These are phyloP conservation scores for Cenococcum geophilum DNA, from an alignment of 495 filamentous ascomycete genomes.

Conservation along the genomic window DNA sequence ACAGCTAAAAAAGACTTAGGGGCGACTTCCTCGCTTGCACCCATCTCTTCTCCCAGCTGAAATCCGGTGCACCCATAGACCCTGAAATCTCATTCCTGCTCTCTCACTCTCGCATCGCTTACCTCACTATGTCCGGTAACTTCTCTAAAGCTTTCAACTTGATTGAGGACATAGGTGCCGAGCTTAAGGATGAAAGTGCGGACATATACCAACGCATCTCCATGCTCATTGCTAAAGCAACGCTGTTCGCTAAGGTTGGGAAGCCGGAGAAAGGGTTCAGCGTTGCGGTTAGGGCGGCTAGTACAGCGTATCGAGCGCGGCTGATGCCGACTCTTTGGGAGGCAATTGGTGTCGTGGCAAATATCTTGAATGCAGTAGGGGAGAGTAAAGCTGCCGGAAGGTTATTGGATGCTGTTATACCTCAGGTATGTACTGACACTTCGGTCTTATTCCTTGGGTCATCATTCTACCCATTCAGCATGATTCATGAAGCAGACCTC, in stretches of 20 bases:
- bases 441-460: constrained; percentile 4
- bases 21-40: constrained; percentile 17
- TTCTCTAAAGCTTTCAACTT: constrained; percentile 57
- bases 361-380: constrained; percentile 61
- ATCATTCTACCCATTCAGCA: neutral
- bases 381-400: constrained; percentile 66
- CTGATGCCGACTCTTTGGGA: constrained; percentile 72
- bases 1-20: constrained; percentile 9
- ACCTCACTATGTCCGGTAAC: constrained; percentile 57
- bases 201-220: constrained; percentile 72
- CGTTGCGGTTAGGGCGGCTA: constrained; percentile 71
- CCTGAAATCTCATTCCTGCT: constrained; percentile 67
- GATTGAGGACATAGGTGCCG: constrained; percentile 60
- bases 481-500: neutral
- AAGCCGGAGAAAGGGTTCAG: constrained; percentile 78
- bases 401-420: constrained; percentile 67
- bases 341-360: constrained; percentile 61
- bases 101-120: constrained; percentile 63
- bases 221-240: constrained; percentile 69
- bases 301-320: constrained; percentile 63
- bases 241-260: constrained; percentile 62
- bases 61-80: constrained; percentile 38
- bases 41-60: constrained; percentile 13
- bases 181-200: constrained; percentile 60
- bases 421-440: constrained; percentile 46